A percentile compares a stretch with the other conserved stretches of the same genome.
Conservation (phyloP, 805 yeast genomes). For the Suhomyces canberraensis region DNA sequence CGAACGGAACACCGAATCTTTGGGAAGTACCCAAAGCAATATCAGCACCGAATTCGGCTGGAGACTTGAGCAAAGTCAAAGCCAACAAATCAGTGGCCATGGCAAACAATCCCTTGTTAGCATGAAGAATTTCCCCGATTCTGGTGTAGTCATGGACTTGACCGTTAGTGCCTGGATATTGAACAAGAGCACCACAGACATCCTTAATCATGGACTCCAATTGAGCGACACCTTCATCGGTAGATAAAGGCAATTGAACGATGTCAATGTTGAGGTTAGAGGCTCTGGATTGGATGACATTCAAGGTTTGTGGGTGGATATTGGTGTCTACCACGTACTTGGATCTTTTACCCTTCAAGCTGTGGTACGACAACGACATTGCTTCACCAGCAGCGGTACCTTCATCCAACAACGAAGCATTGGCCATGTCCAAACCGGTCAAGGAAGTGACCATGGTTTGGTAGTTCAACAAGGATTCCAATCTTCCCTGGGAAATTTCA, state of each 20-base stretch:
- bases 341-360: constrained; percentile 60
- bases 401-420: constrained; percentile 92
- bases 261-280: constrained; percentile 66
- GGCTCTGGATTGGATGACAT: constrained; percentile 79
- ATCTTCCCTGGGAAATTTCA: constrained; percentile 94
- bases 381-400: constrained; percentile 98
- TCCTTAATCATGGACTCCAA: constrained; percentile 26
- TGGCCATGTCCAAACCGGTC: constrained; percentile 93
- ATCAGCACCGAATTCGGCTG: constrained; percentile 85
- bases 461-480: constrained; percentile 84
- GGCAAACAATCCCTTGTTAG: constrained; percentile 68
- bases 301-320: constrained; percentile 82
- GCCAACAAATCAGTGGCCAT: constrained; percentile 94
- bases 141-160: constrained; percentile 45
- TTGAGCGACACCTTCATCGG: constrained; percentile 29
- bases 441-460: constrained; percentile 90
- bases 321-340: constrained; percentile 70
- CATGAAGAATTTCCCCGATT: constrained; percentile 65
- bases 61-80: constrained; percentile 79
- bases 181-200: constrained; percentile 80
- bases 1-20: constrained; percentile 96
- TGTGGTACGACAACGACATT: constrained; percentile 76
- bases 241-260: constrained; percentile 51
- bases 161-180: constrained; percentile 91
- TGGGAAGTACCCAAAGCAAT: constrained; percentile 90